Conservation (phyloP, 352 stramenopile genomes). For the Pythium plurisporium region DNA sequence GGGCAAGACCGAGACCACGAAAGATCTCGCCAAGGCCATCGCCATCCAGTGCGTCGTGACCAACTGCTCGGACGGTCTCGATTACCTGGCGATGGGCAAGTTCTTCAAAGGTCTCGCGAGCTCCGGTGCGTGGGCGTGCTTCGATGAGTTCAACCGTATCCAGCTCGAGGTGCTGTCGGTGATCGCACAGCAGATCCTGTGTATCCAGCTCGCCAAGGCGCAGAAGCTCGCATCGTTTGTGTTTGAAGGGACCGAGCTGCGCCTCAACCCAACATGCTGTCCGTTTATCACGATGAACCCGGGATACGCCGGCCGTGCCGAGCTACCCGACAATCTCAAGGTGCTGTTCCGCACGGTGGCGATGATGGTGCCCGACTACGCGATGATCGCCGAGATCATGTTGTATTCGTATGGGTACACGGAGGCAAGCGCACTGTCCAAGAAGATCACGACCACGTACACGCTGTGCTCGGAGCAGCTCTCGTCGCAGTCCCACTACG, state of each 20-base stretch:
- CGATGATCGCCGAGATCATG: slow-evolving; percentile 89
- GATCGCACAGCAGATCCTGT: slow-evolving; percentile 89
- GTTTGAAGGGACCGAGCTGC: slow-evolving; percentile 95
- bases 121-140: slow-evolving; percentile 91
- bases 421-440: slow-evolving; percentile 42
- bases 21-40: slow-evolving; percentile 92
- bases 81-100: slow-evolving; percentile 95
- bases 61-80: slow-evolving; percentile 91
- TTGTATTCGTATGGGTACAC: slow-evolving; percentile 87
- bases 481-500: slow-evolving; percentile 87
- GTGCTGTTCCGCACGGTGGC: slow-evolving; percentile 84
- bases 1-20: slow-evolving; percentile 95
- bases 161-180: slow-evolving; percentile 87
- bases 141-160: slow-evolving; percentile 90
- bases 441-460: slow-evolving; percentile 88
- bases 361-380: slow-evolving; percentile 92
- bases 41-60: slow-evolving; percentile 96
- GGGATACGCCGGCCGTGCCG: slow-evolving; percentile 80
- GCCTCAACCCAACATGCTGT: slow-evolving; percentile 88
- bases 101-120: slow-evolving; percentile 94
- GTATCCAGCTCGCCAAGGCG: slow-evolving; percentile 81
- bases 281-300: slow-evolving; percentile 93
- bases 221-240: slow-evolving; percentile 87
- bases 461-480: slow-evolving; percentile 89
- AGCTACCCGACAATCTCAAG: slow-evolving; percentile 82